Percentiles rank a stretch among this genome's conserved stretches.
Conservation (phyloP, 441 rosid genomes). For the Flueggea neowawraea region DNA sequence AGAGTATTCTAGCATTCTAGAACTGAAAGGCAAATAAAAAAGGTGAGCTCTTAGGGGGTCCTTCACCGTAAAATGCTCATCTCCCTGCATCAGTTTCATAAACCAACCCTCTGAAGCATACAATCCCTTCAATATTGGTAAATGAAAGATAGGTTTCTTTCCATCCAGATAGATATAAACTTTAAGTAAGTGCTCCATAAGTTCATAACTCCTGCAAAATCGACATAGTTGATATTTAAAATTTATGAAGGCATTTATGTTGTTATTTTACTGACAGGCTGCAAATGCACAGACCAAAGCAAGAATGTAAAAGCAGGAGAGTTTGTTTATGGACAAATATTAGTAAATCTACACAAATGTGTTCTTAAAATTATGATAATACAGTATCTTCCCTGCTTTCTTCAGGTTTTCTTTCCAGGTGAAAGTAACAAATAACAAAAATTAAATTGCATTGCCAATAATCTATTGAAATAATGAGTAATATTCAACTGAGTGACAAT, state of each 20-base stretch:
- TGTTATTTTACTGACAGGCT: background rate
- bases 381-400: too few relatives aligned
- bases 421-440: too few relatives aligned
- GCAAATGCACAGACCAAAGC: background rate
- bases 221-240: conserved; percentile 19
- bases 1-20: conserved; percentile 59
- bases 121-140: conserved; percentile 74
- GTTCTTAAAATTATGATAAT: too few relatives aligned
- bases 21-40: conserved; percentile 83
- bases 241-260: background rate
- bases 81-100: conserved; percentile 57
- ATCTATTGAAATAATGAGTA: too few relatives aligned
- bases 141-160: conserved; percentile 66
- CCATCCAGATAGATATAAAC: conserved; percentile 82
- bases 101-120: conserved; percentile 94
- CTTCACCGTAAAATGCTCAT: conserved; percentile 41
- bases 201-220: conserved; percentile 63
- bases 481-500: too few relatives aligned
- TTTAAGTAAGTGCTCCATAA: conserved; percentile 83
- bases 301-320: conserved; percentile 2
- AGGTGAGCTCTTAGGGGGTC: conserved; percentile 62
- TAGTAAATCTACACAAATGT: too few relatives aligned
- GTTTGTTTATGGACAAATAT: too few relatives aligned
- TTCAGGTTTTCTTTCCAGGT: too few relatives aligned
- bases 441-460: too few relatives aligned